These are phyloP conservation scores for Silene coronaria DNA, from an alignment of 179 eudicot genomes.

Conservation along the genomic window DNA sequence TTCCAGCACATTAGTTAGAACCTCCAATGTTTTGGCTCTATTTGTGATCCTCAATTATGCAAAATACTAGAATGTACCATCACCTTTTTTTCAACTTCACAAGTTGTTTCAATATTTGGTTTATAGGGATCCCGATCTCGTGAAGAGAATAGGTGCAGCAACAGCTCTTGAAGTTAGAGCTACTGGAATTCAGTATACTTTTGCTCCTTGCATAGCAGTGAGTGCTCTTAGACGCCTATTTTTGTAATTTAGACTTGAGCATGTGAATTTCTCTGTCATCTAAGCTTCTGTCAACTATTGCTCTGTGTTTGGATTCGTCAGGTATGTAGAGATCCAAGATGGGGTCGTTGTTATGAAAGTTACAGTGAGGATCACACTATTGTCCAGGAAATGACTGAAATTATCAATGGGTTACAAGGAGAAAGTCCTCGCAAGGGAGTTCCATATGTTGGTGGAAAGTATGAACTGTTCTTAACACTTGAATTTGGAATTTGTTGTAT, in stretches of 20 bases:
- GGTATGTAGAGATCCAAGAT: conserved; percentile 56
- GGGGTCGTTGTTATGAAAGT: conserved; percentile 58
- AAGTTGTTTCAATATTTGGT: not conserved
- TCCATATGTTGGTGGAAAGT: conserved; percentile 48
- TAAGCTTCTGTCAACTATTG: not conserved
- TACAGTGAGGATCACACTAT: conserved; percentile 45
- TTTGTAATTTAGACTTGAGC: not conserved
- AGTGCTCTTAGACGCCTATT: conserved; percentile 1
- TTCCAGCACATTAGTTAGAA: not conserved
- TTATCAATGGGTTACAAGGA: conserved; percentile 46
- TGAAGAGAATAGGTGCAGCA: conserved; percentile 43
- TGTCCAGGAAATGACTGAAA: conserved; percentile 43
- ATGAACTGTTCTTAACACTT: conserved; percentile 18
- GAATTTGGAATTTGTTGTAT: not conserved
- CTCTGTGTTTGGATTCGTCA: conserved; percentile 13
- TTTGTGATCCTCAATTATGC: not conserved
- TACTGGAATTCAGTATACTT: conserved; percentile 43
- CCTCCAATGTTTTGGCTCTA: not conserved
- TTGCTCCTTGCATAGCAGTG: conserved; percentile 53
- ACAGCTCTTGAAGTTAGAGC: conserved; percentile 52
- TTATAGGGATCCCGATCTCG: conserved; percentile 37
- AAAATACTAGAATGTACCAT: not conserved
- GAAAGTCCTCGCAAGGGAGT: conserved; percentile 37
- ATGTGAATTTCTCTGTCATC: not conserved
- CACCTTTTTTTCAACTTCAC: not conserved